phyloP scores from a whole-genome alignment of 2,329 filamentous ascomycete species.

The Calonectria honghensis region DNA sequence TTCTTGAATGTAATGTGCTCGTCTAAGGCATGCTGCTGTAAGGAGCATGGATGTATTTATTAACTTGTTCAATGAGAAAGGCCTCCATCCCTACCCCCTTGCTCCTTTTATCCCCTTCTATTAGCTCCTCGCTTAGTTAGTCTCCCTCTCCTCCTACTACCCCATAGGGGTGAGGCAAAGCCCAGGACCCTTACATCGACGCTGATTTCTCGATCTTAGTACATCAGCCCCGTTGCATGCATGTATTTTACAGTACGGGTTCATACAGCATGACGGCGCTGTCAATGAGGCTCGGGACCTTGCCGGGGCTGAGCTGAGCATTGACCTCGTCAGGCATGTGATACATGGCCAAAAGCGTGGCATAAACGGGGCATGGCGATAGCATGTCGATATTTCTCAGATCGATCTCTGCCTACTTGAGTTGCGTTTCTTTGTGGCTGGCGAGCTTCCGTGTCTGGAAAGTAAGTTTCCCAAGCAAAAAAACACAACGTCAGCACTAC shows the following conservation, averaged over 20 bases:
- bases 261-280: neutral
- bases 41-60: no score
- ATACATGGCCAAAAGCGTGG: neutral
- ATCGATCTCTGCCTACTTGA: neutral
- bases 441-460: neutral
- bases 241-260: neutral
- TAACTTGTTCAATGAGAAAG: no score
- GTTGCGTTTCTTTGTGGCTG: neutral
- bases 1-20: no score
- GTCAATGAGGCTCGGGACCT: neutral
- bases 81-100: no score
- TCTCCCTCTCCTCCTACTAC: no score
- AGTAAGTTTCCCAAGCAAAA: neutral
- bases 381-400: neutral
- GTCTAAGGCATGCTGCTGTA: no score
- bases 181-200: neutral
- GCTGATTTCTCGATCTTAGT: neutral
- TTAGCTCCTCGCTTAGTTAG: no score
- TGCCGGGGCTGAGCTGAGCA: neutral
- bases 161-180: no score
- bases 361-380: neutral
- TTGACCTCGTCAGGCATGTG: neutral
- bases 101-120: no score
- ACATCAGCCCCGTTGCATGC: neutral
- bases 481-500: neutral